Base-by-base conservation (phyloP, 768 basidiomycete genomes). In the Leucocoprinus birnbaumii region DNA sequence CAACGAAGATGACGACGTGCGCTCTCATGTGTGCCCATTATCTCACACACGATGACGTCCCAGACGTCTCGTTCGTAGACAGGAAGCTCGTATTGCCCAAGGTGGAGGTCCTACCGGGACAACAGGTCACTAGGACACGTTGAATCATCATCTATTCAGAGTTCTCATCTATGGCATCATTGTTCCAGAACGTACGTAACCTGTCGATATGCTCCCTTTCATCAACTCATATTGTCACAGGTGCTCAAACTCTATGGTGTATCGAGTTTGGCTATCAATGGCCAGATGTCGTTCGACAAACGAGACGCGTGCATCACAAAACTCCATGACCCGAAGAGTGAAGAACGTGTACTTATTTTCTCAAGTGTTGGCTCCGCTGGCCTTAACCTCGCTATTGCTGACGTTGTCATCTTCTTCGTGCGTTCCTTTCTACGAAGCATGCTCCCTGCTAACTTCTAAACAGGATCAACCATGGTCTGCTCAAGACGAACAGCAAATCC, bases 381-480 rank as follows among this genome's bases (percentile, higher is more conserved):
- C 10, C 61, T 67, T 0, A 68, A 67, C 38, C 51, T 67, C 0
- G 46, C 66, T 2, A 54, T 63, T 2, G 60, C 66, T 1, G 55
- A 51, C 22, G 37, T 53, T 16, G 55, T 68, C 1, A 61, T 68
- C 8, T 59, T 68, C 22, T 60, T 68, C 16, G 64, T 68, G 35
- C 58, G 64, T 31, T 31, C 31, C n/a, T n/a, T n/a, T n/a, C n/a
- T n/a, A n/a, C n/a, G n/a, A n/a, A n/a, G n/a, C n/a, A n/a, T n/a
- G n/a, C n/a, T n/a, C n/a, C n/a, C n/a, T n/a, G n/a, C n/a, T n/a
- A n/a, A n/a, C n/a, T n/a, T n/a, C 1, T 1, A 0, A 48, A 7
- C 37, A 69, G 66, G 65, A 68, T 26, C 68, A 71, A 35, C 66
- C 66, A 1, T 70, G 66, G 68, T 64, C 62, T 45, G 58, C 64